Conservation (phyloP, 2,329 filamentous ascomycete genomes). For the Botrytis cinerea region DNA sequence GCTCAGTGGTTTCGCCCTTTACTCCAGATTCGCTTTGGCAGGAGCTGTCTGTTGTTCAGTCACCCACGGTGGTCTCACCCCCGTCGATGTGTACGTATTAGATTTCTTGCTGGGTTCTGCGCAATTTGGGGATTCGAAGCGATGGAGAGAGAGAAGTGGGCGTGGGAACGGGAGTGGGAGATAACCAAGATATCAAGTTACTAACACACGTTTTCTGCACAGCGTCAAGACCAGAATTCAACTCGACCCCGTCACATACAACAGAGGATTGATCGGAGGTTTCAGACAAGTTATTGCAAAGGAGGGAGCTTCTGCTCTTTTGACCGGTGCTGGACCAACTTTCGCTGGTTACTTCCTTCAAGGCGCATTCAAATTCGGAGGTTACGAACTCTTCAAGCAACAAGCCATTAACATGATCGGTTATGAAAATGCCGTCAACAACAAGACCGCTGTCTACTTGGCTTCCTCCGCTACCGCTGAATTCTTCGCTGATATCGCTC, state of each 20-base stretch:
- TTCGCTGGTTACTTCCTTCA: slow-evolving; percentile 92
- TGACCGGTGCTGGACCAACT: slow-evolving; percentile 84
- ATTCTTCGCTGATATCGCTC: slow-evolving; percentile 76
- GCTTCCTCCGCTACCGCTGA: slow-evolving; percentile 66
- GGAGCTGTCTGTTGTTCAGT: slow-evolving; percentile 97
- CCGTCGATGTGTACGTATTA: slow-evolving; percentile 94
- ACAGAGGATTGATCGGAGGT: slow-evolving; percentile 81
- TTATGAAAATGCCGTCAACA: slow-evolving; percentile 73
- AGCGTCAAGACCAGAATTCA: slow-evolving; percentile 97
- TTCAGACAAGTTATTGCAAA: slow-evolving; percentile 83
- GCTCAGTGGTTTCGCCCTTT: slow-evolving; percentile 69
- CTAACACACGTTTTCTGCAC: slow-evolving; percentile 37
- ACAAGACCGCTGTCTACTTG: slow-evolving; percentile 81
- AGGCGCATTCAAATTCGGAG: slow-evolving; percentile 90
- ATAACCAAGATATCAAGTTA: slow-evolving; percentile 24
- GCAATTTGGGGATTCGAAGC: neutral
- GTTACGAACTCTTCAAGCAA: slow-evolving; percentile 96
- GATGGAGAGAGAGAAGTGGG: neutral
- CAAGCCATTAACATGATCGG: slow-evolving; percentile 80
- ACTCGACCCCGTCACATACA: slow-evolving; percentile 87
- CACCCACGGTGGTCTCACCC: slow-evolving; percentile 95
- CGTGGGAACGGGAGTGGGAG: slow-evolving; percentile 24
- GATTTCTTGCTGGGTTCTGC: slow-evolving; percentile 1
- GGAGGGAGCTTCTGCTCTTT: slow-evolving; percentile 82
- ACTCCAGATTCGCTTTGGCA: slow-evolving; percentile 95